Percentiles rank a stretch among this genome's conserved stretches.
Conservation (phyloP, 1,139 yeast species). For the Petasospora rhodanensis region DNA sequence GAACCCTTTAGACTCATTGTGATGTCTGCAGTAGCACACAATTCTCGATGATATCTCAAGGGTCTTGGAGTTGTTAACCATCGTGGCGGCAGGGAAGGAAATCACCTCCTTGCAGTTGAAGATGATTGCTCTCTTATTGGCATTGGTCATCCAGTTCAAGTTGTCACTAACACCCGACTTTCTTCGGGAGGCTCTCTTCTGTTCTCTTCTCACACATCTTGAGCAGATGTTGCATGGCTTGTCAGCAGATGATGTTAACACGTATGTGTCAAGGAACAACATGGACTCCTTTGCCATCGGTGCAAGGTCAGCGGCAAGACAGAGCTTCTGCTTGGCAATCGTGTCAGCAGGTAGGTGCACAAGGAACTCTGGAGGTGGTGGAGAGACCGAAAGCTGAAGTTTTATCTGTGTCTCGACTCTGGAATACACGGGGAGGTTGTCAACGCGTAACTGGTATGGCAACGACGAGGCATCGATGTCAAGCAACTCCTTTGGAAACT, state of each 20-base stretch:
- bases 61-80: slow-evolving; percentile 34
- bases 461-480: slow-evolving; percentile 29
- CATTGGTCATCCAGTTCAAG: slow-evolving; percentile 70
- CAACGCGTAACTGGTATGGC: slow-evolving; percentile 55
- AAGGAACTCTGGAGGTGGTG: slow-evolving; percentile 67
- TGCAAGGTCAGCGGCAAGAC: slow-evolving; percentile 41
- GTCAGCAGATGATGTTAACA: slow-evolving; percentile 41
- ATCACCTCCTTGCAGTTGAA: slow-evolving; percentile 88
- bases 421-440: slow-evolving; percentile 70
- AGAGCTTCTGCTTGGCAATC: slow-evolving; percentile 80
- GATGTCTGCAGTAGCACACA: slow-evolving; percentile 95
- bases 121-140: slow-evolving; percentile 76
- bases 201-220: slow-evolving; percentile 87
- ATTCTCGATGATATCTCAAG: slow-evolving; percentile 81
- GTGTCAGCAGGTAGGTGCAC: slow-evolving; percentile 82
- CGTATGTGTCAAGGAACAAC: slow-evolving; percentile 62
- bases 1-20: slow-evolving; percentile 79
- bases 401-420: slow-evolving; percentile 96
- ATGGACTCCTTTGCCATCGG: slow-evolving; percentile 49
- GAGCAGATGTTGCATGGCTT: slow-evolving; percentile 73
- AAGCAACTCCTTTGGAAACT: slow-evolving; percentile 23
- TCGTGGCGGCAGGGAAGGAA: slow-evolving; percentile 66
- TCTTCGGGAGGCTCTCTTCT: slow-evolving; percentile 87
- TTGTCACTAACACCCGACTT: slow-evolving; percentile 67
- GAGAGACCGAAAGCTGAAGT: slow-evolving; percentile 59